These are phyloP conservation scores for Vigna trinervia DNA, from an alignment of 306 rosid genomes.

Conservation along the genomic window DNA sequence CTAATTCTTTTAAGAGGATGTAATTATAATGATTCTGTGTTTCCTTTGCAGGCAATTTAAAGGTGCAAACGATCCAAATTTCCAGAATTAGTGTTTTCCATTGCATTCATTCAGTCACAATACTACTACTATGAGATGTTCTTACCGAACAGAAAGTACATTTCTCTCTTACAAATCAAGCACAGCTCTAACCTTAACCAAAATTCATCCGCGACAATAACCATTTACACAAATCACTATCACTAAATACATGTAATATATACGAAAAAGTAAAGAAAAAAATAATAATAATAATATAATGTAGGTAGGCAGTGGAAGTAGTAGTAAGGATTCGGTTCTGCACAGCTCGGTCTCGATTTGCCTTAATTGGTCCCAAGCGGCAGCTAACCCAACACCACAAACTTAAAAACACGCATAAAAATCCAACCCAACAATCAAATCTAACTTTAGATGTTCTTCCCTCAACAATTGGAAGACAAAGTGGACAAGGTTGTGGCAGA, in stretches of 20 bases:
- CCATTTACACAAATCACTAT: constrained; percentile 48
- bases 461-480: constrained; percentile 61
- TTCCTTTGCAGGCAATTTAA: background rate
- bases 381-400: constrained; percentile 52
- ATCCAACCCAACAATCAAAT: constrained; percentile 24
- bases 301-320: constrained; percentile 38
- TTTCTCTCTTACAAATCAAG: constrained; percentile 46
- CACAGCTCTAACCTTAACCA: constrained; percentile 39
- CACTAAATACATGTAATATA: constrained; percentile 51
- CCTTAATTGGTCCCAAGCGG: constrained; percentile 60
- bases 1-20: too few relatives aligned
- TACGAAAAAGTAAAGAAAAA: constrained; percentile 37
- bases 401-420: constrained; percentile 35
- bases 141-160: constrained; percentile 31
- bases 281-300: constrained; percentile 6
- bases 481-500: constrained; percentile 83
- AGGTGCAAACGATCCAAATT: background rate
- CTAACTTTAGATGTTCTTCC: constrained; percentile 12
- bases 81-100: constrained; percentile 31
- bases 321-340: constrained; percentile 47
- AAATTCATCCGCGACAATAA: constrained; percentile 42
- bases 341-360: constrained; percentile 59
- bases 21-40: background rate
- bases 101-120: constrained; percentile 33
- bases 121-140: constrained; percentile 21